phyloP scores from a whole-genome alignment of 495 filamentous ascomycete genomes.

The Neurospora sp. region DNA sequence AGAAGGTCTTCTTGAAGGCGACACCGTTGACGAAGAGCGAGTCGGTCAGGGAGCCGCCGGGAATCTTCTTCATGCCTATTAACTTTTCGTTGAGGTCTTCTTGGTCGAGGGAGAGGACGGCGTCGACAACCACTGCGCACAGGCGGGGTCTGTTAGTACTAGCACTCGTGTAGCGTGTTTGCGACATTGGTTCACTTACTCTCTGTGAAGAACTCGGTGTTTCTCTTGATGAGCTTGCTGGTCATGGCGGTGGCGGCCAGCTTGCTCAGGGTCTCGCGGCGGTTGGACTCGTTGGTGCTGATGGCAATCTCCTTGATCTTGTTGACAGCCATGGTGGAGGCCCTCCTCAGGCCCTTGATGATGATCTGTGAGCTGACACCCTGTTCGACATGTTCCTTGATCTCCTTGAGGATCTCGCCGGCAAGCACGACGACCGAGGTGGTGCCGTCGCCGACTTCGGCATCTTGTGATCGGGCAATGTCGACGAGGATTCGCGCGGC shows the following conservation, averaged over 20 bases:
- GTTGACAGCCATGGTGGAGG: slow-evolving; percentile 87
- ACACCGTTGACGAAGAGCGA: slow-evolving; percentile 97
- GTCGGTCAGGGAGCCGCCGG: slow-evolving; percentile 91
- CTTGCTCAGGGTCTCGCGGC: slow-evolving; percentile 79
- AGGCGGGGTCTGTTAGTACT: neutral
- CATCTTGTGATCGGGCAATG: slow-evolving; percentile 96
- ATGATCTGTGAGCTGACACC: slow-evolving; percentile 96
- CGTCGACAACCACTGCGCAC: slow-evolving; percentile 83
- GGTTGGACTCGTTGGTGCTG: slow-evolving; percentile 73
- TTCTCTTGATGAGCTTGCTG: slow-evolving; percentile 97
- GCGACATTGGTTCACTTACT: slow-evolving; percentile 46
- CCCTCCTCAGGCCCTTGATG: slow-evolving; percentile 88
- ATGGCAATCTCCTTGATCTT: slow-evolving; percentile 97
- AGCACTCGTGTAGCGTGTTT: neutral
- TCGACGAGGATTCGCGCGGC: slow-evolving; percentile 96
- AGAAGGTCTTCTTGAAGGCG: slow-evolving; percentile 99
- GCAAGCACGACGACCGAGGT: slow-evolving; percentile 94
- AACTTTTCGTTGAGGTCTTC: slow-evolving; percentile 95
- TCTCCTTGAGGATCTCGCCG: slow-evolving; percentile 92
- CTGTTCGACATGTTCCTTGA: slow-evolving; percentile 89
- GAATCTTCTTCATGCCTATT: slow-evolving; percentile 96
- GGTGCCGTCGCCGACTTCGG: slow-evolving; percentile 95
- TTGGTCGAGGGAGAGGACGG: slow-evolving; percentile 92
- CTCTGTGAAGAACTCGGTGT: slow-evolving; percentile 93
- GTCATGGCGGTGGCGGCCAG: slow-evolving; percentile 98